phyloP scores from a whole-genome alignment of 2,329 filamentous ascomycete species.

The Metarhizium rileyi region DNA sequence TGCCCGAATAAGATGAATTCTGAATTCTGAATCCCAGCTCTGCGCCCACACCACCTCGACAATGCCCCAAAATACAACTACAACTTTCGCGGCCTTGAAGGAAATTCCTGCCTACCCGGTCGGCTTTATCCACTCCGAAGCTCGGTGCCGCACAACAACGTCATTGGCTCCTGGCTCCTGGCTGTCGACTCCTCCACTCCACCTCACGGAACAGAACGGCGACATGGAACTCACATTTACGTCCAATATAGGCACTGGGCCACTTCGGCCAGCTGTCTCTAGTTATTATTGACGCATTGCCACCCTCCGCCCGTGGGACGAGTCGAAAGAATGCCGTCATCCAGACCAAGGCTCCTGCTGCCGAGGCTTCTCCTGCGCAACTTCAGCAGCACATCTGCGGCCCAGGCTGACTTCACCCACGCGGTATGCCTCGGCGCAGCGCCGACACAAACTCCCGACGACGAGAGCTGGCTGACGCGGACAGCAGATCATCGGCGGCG shows the following conservation, averaged over 20 bases:
- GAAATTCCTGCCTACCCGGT: background rate
- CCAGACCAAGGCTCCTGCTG: background rate
- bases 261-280: too few relatives aligned
- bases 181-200: too few relatives aligned
- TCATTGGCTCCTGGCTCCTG: background rate
- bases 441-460: background rate
- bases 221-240: too few relatives aligned
- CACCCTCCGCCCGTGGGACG: too few relatives aligned
- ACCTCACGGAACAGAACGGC: background rate
- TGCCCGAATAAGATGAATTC: too few relatives aligned
- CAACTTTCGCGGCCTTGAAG: too few relatives aligned
- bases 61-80: too few relatives aligned
- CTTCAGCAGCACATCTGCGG: slow-evolving; percentile 27
- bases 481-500: slow-evolving; percentile 44
- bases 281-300: too few relatives aligned
- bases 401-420: slow-evolving; percentile 34
- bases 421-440: slow-evolving; percentile 30
- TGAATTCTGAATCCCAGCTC: too few relatives aligned
- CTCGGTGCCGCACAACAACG: background rate
- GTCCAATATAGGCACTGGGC: too few relatives aligned
- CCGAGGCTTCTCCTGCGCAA: background rate
- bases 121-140: background rate
- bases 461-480: background rate
- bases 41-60: too few relatives aligned
- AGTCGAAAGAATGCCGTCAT: background rate